Evolutionary conservation across 768 basidiomycete genomes (phyloP).

Genomic region (Russula foetens): DNA sequence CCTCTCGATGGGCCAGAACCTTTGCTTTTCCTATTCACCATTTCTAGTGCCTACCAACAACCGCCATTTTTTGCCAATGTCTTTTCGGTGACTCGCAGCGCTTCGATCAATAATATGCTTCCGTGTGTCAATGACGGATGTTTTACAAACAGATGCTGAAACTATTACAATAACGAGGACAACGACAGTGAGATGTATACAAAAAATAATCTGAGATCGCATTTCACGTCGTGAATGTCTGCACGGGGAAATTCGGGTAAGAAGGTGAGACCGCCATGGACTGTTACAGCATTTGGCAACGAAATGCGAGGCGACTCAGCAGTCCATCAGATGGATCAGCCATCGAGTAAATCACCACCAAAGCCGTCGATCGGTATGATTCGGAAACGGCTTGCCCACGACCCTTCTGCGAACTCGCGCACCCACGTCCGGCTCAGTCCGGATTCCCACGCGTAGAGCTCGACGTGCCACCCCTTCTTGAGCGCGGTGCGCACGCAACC

Average conservation of each 20-base stretch:
- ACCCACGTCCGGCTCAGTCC: slow-evolving; percentile 75
- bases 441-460: slow-evolving; percentile 87
- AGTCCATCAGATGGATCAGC: no score
- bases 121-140: not conserved
- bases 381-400: slow-evolving; percentile 25
- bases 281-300: not conserved
- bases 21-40: not conserved
- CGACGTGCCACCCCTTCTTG: slow-evolving; percentile 89
- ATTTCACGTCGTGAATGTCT: not conserved
- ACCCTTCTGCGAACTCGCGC: slow-evolving; percentile 50
- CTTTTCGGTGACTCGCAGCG: not conserved
- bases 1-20: not conserved
- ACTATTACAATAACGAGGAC: not conserved
- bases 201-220: not conserved
- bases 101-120: not conserved
- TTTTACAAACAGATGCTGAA: not conserved
- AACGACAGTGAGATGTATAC: not conserved
- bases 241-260: not conserved
- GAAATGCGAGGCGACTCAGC: not conserved
- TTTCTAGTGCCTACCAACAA: not conserved
- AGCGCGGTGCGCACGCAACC: slow-evolving; percentile 82
- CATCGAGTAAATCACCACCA: slow-evolving; percentile 32
- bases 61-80: not conserved
- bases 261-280: not conserved
- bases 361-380: slow-evolving; percentile 32